Evolutionary conservation across 352 stramenopile genomes (phyloP), one percentile per base, ranked within the genome.

Genomic region (Phytophthora nicotianae): DNA sequence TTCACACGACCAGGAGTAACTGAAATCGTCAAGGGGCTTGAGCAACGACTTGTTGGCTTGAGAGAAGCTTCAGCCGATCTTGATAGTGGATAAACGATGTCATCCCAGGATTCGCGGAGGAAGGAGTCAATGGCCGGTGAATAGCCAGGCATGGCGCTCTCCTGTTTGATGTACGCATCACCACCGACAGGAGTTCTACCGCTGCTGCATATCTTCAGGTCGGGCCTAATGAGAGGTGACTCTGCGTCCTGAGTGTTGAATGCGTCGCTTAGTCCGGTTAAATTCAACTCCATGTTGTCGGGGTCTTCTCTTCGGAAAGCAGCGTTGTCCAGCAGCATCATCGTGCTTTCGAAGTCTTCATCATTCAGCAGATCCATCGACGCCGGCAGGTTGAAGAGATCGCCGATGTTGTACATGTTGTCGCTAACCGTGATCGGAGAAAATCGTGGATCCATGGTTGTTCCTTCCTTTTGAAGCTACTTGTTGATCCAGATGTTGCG

Each of bases 111-210:
- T 23, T 88, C 81, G 0, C 71, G 72, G 29, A 88, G 59, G 48
- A 88, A 88, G 14, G 77, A 84, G 46, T 88, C 77, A 70, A 88
- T 84, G 29, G 75, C 50, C 2, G 81, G 77, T 17, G 79, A 86
- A 21, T 86, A 76, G 41, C 68, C 70, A 4, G 70, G 60, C 26
- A 68, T 62, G 16, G 47, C 57, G 40, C 23, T 58, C 49, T 86
- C 79, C 45, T 74, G 53, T 54, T 86, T 86, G 53, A 85, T 81
- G 33, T 50, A 50, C 4, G 73, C 70, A 33, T 65, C 55, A 20
- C 47, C 26, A 21, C 41, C 49, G n/a, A 72, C 49, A 43, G 65
- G 68, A 19, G 58, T 58, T 40, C 58, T 51, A 8, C 63, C 62
- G 27, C 49, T 62, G 45, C 67, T 50, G 33, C 72, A 68, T 20